Evolutionary conservation across 768 basidiomycete species (phyloP).

Genomic region (Pleurotus salmoneostramineus): DNA sequence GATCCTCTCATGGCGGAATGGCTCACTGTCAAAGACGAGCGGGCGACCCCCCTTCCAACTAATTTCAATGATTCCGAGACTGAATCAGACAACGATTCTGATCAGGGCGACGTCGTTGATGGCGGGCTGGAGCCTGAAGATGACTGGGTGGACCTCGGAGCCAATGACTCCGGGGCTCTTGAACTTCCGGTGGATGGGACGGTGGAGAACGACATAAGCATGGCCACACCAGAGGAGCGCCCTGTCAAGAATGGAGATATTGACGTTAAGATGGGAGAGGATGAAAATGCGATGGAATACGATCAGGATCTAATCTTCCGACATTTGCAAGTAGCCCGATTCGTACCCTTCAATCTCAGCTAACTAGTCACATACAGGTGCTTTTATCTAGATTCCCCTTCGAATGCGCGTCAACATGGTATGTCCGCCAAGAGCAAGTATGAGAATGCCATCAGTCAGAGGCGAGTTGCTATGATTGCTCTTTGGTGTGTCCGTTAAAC

Average conservation of each 20-base stretch:
- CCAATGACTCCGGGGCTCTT: conserved; percentile 10
- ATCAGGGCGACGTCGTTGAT: conserved; percentile 54
- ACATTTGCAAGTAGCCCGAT: conserved; percentile 58
- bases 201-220: not conserved
- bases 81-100: conserved; percentile 67
- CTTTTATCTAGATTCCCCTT: conserved; percentile 85
- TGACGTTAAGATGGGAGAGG: conserved; percentile 70
- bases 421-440: conserved; percentile 55
- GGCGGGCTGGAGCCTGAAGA: conserved; percentile 23
- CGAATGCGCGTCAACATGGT: conserved; percentile 64
- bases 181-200: not conserved
- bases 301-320: conserved; percentile 77
- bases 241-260: conserved; percentile 16
- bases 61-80: conserved; percentile 37
- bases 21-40: conserved; percentile 49
- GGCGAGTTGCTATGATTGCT: conserved; percentile 32
- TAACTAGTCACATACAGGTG: conserved; percentile 40
- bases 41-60: conserved; percentile 18
- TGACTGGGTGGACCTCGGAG: conserved; percentile 35
- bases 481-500: conserved; percentile 1
- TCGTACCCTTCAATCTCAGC: not conserved
- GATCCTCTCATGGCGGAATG: conserved; percentile 56
- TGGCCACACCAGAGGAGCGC: no score
- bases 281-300: conserved; percentile 65
- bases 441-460: conserved; percentile 46